Evolutionary conservation across 805 yeast species (phyloP).

Genomic region (Starmerella sirachaensis): DNA sequence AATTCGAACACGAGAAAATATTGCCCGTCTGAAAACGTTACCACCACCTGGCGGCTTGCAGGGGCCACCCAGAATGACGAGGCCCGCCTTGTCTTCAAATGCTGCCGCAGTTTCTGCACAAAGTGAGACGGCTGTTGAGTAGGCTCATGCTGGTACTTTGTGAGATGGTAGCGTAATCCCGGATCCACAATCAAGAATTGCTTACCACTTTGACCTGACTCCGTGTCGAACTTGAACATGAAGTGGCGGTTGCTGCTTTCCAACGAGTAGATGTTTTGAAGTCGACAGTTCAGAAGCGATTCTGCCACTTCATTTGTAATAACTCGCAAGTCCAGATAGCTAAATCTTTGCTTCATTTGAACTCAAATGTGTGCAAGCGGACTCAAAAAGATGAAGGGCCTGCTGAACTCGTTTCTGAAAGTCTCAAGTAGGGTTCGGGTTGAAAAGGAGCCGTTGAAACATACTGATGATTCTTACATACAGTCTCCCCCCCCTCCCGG

Average conservation of each 20-base stretch:
- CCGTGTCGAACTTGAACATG: slow-evolving; percentile 59
- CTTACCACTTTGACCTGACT: slow-evolving; percentile 56
- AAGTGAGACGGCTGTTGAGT: slow-evolving; percentile 76
- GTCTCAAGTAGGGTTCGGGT: too few species aligned
- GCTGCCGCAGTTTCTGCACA: slow-evolving; percentile 76
- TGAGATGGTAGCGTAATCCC: slow-evolving; percentile 68
- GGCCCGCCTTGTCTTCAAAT: slow-evolving; percentile 66
- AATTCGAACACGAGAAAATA: slow-evolving; percentile 72
- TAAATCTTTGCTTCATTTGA: slow-evolving; percentile 61
- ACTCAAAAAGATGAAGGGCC: background rate
- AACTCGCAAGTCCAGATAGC: slow-evolving; percentile 69
- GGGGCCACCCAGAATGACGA: slow-evolving; percentile 62
- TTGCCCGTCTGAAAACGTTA: slow-evolving; percentile 76
- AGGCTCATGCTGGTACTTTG: slow-evolving; percentile 70
- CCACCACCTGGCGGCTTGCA: slow-evolving; percentile 69
- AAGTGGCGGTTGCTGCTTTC: slow-evolving; percentile 61
- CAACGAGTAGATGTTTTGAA: slow-evolving; percentile 77
- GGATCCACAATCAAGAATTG: slow-evolving; percentile 66
- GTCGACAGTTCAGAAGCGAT: slow-evolving; percentile 49
- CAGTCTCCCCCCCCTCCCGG: too few species aligned
- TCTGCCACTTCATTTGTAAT: slow-evolving; percentile 52
- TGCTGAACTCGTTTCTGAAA: background rate
- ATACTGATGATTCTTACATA: too few species aligned
- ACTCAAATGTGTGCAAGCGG: background rate
- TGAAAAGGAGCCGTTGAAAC: too few species aligned